Evolutionary conservation across 2,329 filamentous ascomycete genomes (phyloP).

Genomic region (Grosmannia clavigera): DNA sequence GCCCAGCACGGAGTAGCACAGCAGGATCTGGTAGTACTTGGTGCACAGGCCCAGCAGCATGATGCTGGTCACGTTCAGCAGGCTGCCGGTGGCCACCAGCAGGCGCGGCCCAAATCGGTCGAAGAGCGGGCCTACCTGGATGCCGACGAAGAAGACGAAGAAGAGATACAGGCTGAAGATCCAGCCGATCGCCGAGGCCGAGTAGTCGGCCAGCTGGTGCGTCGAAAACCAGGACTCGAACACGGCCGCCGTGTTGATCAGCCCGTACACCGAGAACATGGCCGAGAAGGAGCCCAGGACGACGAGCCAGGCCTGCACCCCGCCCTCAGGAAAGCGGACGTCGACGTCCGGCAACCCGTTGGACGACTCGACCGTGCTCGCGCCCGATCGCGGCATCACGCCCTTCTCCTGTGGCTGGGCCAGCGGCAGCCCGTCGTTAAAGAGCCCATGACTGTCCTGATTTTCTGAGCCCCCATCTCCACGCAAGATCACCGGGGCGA

Average conservation of each 20-base stretch:
- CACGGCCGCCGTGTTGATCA: constrained; percentile 63
- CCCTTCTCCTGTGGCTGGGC: too few relatives aligned
- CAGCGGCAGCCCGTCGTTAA: neutral
- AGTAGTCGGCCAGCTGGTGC: constrained; percentile 58
- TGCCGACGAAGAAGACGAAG: constrained; percentile 66
- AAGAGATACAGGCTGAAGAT: constrained; percentile 76
- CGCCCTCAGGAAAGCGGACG: constrained; percentile 59
- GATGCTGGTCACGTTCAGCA: constrained; percentile 48
- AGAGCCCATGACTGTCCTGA: neutral
- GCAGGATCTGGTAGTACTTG: constrained; percentile 67
- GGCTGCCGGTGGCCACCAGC: constrained; percentile 52
- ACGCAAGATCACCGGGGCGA: neutral
- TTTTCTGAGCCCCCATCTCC: neutral
- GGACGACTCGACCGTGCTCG: neutral
- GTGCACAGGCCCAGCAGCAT: constrained; percentile 58
- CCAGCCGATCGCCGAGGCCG: constrained; percentile 64
- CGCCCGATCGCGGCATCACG: too few relatives aligned
- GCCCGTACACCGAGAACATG: constrained; percentile 56
- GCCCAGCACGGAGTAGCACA: constrained; percentile 61
- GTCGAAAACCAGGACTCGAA: constrained; percentile 66
- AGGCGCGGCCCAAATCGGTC: constrained; percentile 59
- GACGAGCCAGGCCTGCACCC: constrained; percentile 58
- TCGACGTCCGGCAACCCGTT: neutral
- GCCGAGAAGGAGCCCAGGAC: constrained; percentile 66
- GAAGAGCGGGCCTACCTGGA: constrained; percentile 74